Base-by-base conservation (phyloP, 345 rosid genomes). In the Hibiscus trionum region DNA sequence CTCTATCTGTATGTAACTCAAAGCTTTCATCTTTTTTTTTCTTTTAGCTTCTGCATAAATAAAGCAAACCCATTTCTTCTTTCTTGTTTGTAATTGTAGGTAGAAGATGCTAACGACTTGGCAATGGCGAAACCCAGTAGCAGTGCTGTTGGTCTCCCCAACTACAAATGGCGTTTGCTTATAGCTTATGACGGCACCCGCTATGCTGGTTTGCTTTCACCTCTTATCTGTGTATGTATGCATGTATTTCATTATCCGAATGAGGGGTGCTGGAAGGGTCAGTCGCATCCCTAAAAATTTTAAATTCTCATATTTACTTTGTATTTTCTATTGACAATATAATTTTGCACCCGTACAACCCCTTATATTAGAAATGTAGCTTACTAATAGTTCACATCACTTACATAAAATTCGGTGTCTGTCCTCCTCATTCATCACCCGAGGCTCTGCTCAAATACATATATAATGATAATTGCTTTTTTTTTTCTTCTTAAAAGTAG, bases 101-200 rank as follows among this genome's bases (percentile, higher is more conserved):
- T 70, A 17, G 81, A 74, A 56, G 73, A 65, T 3, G 31, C 77
- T 52, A 80, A 26, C 64, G 66, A 26, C 59, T 11, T 58, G 50
- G 71, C 70, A 27, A 86, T 65, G 58, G 73, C 64, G 49, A 88
- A 82, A 52, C 74, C 75, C 39, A 4, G 62, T 14, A 59, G 62
- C 35, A 61, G 61, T 21, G 2, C 67, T 29, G 79, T 56, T 67
- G 27, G 57, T 10, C 58, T 59, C 39, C 81, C 79, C 4, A 77
- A 69, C 44, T 88, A 65, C 75, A 91, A 87, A 72, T 94, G 97
- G 98, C 93, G 97, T 66, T 77, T 94, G 82, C 86, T 90, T 61
- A 79, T 94, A 10, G 87, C 96, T 15, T 91, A 91, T 56, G 98
- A 88, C 47, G 97, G 97, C 76, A 88, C 98, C 50, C 79, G 50